Percentiles rank a stretch among this genome's conserved stretches.
phyloP scores from a whole-genome alignment of 139 green algal species.

The Chlorella sp. region DNA sequence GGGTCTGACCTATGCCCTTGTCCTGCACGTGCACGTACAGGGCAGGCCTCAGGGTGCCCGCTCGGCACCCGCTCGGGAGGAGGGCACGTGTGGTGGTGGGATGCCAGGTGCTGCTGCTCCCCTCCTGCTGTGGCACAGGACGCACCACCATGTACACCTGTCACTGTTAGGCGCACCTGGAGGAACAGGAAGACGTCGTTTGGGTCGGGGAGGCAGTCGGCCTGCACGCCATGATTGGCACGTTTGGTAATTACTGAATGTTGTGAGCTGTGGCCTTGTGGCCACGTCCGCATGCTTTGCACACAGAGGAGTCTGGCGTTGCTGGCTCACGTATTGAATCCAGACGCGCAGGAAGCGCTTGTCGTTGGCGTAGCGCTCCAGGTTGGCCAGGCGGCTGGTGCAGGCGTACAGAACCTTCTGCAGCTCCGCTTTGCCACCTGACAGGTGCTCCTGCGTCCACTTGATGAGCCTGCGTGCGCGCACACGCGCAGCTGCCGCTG shows the following conservation, averaged over 20 bases:
- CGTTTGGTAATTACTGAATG: too few relatives aligned
- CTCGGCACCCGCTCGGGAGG: too few relatives aligned
- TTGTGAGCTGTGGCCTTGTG: too few relatives aligned
- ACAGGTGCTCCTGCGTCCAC: slow-evolving; percentile 71
- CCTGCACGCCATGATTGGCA: too few relatives aligned
- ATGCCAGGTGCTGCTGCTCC: too few relatives aligned
- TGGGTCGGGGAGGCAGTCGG: slow-evolving; percentile 78
- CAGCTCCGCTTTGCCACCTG: slow-evolving; percentile 69
- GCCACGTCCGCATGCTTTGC: too few relatives aligned
- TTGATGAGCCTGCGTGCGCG: slow-evolving; percentile 71
- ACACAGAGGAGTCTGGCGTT: too few relatives aligned
- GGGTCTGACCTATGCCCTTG: slow-evolving; percentile 70
- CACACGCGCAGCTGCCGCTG: background rate
- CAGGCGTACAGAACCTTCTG: slow-evolving; percentile 79
- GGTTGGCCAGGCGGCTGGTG: slow-evolving; percentile 58
- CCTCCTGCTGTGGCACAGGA: too few relatives aligned
- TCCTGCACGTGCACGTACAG: slow-evolving; percentile 29
- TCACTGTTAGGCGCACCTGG: too few relatives aligned
- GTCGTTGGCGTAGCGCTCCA: slow-evolving; percentile 67
- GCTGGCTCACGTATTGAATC: slow-evolving; percentile 83
- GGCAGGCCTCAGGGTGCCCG: background rate
- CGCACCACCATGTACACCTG: too few relatives aligned
- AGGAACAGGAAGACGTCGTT: slow-evolving; percentile 84
- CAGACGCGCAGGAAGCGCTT: slow-evolving; percentile 86
- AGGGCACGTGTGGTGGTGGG: too few relatives aligned